A percentile compares a stretch with the other conserved stretches of the same genome.
phyloP scores from a whole-genome alignment of 2,329 filamentous ascomycete genomes.

The Aspergillus sp. region DNA sequence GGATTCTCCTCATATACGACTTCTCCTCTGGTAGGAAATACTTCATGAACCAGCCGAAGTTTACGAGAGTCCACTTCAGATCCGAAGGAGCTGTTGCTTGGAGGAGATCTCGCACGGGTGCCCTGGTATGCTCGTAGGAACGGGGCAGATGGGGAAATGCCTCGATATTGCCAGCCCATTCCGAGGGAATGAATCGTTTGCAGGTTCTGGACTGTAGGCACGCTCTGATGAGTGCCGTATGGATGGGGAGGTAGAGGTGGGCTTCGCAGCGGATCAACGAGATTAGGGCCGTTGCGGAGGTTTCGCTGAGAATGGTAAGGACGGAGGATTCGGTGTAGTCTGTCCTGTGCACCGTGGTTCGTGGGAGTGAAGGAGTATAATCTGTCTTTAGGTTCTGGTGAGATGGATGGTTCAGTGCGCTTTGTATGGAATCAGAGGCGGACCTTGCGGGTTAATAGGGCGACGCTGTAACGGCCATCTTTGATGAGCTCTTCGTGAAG shows the following conservation, averaged over 20 bases:
- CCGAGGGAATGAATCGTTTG: slow-evolving; percentile 13
- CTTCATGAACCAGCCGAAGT: slow-evolving; percentile 6
- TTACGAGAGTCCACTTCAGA: slow-evolving; percentile 5
- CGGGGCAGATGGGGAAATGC: slow-evolving; percentile 4
- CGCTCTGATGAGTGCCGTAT: slow-evolving; percentile 4
- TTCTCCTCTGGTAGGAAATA: not conserved
- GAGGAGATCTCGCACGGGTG: slow-evolving; percentile 1
- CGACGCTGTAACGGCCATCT: not conserved
- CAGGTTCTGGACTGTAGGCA: slow-evolving; percentile 4
- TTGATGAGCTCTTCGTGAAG: slow-evolving; percentile 9
- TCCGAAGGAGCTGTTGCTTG: not conserved
- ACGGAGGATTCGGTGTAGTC: slow-evolving; percentile 8
- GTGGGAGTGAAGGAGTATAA: not conserved
- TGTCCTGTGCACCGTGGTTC: not conserved
- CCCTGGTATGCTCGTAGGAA: not conserved
- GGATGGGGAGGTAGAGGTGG: not conserved
- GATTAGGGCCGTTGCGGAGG: slow-evolving; percentile 2
- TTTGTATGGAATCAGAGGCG: not conserved
- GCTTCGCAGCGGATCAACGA: slow-evolving; percentile 5
- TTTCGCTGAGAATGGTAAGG: not conserved
- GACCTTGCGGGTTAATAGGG: slow-evolving; percentile 3
- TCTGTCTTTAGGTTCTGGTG: not conserved
- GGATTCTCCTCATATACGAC: not conserved
- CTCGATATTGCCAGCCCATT: slow-evolving; percentile 8
- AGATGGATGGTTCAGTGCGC: not conserved